These are phyloP conservation scores for Sphagnum magellanicum DNA, from an alignment of 228 moss, liverwort and hornwort genomes.

Conservation along the genomic window DNA sequence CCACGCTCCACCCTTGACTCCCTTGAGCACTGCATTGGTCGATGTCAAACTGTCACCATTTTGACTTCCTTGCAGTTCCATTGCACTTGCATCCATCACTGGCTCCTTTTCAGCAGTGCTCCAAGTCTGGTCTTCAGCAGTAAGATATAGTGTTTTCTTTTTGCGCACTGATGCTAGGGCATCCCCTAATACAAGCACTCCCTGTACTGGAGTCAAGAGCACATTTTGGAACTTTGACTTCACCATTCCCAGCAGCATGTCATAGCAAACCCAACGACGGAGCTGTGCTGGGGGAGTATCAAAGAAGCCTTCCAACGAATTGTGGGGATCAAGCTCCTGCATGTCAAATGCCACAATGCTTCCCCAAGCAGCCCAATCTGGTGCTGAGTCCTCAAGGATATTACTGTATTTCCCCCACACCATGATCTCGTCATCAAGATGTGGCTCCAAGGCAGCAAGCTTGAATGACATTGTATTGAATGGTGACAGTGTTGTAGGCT, in stretches of 20 bases:
- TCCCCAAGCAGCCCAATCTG: conserved; percentile 30
- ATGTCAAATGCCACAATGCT: conserved; percentile 60
- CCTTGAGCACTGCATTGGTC: conserved; percentile 27
- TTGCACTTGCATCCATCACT: conserved; percentile 2
- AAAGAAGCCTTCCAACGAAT: conserved; percentile 45
- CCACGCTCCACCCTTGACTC: conserved; percentile 31
- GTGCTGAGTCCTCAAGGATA: neutral
- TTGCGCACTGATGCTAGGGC: conserved; percentile 29
- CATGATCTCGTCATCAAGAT: conserved; percentile 7
- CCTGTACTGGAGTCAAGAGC: conserved; percentile 44
- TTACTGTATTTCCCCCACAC: conserved; percentile 9
- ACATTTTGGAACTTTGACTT: conserved; percentile 39
- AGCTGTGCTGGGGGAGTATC: conserved; percentile 44
- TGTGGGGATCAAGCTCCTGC: conserved; percentile 65
- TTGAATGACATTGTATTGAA: conserved; percentile 30
- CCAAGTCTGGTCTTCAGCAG: conserved; percentile 52
- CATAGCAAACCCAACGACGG: conserved; percentile 69
- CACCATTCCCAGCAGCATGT: conserved; percentile 73
- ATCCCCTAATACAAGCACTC: conserved; percentile 42
- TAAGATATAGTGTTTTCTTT: conserved; percentile 37
- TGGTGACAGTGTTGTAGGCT: conserved; percentile 15
- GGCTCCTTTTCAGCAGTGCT: conserved; percentile 36
- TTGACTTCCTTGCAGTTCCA: conserved; percentile 13
- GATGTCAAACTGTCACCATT: conserved; percentile 9
- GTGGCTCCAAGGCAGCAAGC: conserved; percentile 29